These are phyloP conservation scores for Myriosclerotinia curreyana DNA, from an alignment of 2,329 filamentous ascomycete species.

Conservation along the genomic window DNA sequence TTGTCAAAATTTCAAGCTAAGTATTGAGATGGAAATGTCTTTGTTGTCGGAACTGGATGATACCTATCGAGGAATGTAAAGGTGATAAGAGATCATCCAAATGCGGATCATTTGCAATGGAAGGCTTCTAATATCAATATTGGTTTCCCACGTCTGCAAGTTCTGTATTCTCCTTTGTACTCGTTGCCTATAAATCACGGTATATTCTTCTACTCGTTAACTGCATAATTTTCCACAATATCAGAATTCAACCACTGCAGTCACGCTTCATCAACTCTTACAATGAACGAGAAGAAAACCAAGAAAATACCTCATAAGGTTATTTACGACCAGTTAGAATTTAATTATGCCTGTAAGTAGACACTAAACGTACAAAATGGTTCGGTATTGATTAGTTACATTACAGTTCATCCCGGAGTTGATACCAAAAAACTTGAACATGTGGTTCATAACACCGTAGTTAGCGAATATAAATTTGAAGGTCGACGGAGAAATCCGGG, in stretches of 20 bases:
- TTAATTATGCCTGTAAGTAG: background rate
- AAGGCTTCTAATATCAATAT: too few relatives aligned
- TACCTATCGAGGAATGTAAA: too few relatives aligned
- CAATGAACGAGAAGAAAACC: too few relatives aligned
- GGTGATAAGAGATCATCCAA: too few relatives aligned
- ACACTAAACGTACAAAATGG: background rate
- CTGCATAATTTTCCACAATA: background rate
- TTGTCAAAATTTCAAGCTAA: too few relatives aligned
- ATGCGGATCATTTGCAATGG: background rate
- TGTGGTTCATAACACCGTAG: background rate
- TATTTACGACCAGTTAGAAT: background rate
- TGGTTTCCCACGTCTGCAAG: too few relatives aligned
- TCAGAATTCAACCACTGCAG: background rate
- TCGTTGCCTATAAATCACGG: too few relatives aligned
- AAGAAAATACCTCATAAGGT: background rate
- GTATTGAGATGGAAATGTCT: too few relatives aligned
- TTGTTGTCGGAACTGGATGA: too few relatives aligned
- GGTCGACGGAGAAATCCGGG: too few relatives aligned
- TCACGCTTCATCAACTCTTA: background rate
- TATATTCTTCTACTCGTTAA: background rate
- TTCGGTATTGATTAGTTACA: background rate
- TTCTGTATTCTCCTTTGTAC: too few relatives aligned
- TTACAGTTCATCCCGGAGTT: background rate
- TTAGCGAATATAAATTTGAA: too few relatives aligned
- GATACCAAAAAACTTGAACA: constrained; percentile 1